Percentiles rank a stretch among this genome's conserved stretches.
These are phyloP conservation scores for Globisporangium camurandrum DNA, from an alignment of 352 stramenopile species.

Conservation along the genomic window DNA sequence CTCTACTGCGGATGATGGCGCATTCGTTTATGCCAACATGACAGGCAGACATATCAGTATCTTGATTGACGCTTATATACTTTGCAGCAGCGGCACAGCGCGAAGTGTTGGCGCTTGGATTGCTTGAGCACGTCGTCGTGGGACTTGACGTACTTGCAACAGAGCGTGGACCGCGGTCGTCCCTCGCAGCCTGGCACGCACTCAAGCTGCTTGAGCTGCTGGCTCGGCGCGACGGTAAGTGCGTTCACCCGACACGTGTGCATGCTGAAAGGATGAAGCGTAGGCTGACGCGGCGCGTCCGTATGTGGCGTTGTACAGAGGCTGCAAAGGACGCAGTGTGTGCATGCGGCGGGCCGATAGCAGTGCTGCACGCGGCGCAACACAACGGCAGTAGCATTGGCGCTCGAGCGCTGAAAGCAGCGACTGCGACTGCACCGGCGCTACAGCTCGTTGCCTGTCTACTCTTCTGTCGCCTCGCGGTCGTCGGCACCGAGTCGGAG, in stretches of 20 bases:
- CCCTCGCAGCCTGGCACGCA: constrained; percentile 38
- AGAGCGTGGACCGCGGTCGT: not conserved
- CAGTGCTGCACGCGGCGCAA: not conserved
- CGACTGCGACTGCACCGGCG: constrained; percentile 6
- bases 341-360: constrained; percentile 1
- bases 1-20: not conserved
- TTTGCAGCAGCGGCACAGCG: constrained; percentile 6
- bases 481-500: constrained; percentile 2
- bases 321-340: constrained; percentile 36
- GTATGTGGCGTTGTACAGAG: constrained; percentile 18
- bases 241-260: no score
- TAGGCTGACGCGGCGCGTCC: not conserved
- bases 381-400: not conserved
- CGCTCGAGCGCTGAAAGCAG: not conserved
- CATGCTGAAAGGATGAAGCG: not conserved
- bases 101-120: constrained; percentile 19
- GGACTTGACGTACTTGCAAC: constrained; percentile 16
- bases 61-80: not conserved
- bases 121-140: constrained; percentile 28
- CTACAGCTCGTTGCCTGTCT: constrained; percentile 46
- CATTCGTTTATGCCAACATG: no score
- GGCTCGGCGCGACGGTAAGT: constrained; percentile 24
- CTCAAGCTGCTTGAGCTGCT: constrained; percentile 44
- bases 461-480: constrained; percentile 37
- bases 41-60: no score